phyloP scores from a whole-genome alignment of 148 eudicot genomes.

The Cornus florida region DNA sequence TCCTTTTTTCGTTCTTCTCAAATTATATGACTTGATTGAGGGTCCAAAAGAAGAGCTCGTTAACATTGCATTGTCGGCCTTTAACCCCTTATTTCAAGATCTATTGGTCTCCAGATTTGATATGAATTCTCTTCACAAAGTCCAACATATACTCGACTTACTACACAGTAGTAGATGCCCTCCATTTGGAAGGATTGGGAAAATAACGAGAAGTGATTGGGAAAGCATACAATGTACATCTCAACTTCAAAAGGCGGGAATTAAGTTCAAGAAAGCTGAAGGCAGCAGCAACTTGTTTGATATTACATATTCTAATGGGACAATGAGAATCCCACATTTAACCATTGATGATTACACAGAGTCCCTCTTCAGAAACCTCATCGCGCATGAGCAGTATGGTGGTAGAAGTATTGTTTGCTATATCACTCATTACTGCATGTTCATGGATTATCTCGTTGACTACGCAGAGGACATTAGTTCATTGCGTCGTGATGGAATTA shows the following conservation, averaged over 20 bases:
- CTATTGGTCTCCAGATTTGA: not conserved
- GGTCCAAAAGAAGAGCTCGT: not conserved
- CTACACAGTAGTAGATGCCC: not conserved
- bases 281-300: not conserved
- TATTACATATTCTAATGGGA: constrained; percentile 3
- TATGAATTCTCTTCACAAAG: not conserved
- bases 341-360: not conserved
- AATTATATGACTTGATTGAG: not conserved
- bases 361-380: not conserved
- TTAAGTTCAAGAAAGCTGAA: constrained; percentile 3
- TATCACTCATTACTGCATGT: not conserved
- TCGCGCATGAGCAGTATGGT: constrained; percentile 7
- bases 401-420: constrained; percentile 7
- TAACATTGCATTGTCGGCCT: not conserved
- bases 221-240: constrained; percentile 5
- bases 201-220: not conserved
- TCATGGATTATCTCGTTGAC: constrained; percentile 18
- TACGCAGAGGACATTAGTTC: constrained; percentile 4
- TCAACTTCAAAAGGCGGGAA: constrained; percentile 12
- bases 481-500: constrained; percentile 6
- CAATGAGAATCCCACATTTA: constrained; percentile 7
- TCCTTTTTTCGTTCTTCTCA: constrained; percentile 12
- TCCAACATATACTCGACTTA: constrained; percentile 25
- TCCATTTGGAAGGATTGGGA: not conserved
- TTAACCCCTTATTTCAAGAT: not conserved